Conservation (phyloP, 306 rosid species). For the Fagus crenata region DNA sequence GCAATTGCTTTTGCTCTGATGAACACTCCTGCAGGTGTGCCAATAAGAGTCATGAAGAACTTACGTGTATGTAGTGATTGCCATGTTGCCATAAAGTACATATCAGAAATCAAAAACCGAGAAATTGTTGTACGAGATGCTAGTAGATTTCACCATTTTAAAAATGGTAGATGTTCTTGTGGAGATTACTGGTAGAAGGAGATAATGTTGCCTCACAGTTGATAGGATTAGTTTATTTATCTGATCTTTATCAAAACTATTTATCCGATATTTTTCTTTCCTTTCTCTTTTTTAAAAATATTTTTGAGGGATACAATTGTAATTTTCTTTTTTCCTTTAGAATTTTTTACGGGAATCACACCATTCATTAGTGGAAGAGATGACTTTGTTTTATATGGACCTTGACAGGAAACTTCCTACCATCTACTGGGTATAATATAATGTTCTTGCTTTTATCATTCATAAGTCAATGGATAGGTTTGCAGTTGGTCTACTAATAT, state of each 20-base stretch:
- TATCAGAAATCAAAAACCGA: constrained; percentile 51
- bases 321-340: no score
- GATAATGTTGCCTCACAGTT: neutral
- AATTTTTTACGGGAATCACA: no score
- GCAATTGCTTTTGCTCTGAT: constrained; percentile 80
- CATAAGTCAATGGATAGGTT: neutral
- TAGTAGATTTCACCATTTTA: constrained; percentile 88
- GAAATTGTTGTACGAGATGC: constrained; percentile 68
- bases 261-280: neutral
- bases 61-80: constrained; percentile 72
- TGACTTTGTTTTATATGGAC: neutral
- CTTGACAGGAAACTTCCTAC: neutral
- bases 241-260: constrained; percentile 4
- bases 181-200: constrained; percentile 68
- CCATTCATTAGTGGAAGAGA: neutral
- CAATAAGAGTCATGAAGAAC: constrained; percentile 85
- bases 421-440: neutral
- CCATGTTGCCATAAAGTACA: constrained; percentile 73
- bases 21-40: constrained; percentile 55
- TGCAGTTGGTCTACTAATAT: neutral
- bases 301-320: no score
- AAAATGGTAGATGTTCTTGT: constrained; percentile 73
- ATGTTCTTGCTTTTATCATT: no score
- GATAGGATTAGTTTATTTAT: constrained; percentile 10
- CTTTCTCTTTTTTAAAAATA: no score